Evolutionary conservation across 257 asterid genomes (phyloP).

Genomic region (Nicotiana knightiana): DNA sequence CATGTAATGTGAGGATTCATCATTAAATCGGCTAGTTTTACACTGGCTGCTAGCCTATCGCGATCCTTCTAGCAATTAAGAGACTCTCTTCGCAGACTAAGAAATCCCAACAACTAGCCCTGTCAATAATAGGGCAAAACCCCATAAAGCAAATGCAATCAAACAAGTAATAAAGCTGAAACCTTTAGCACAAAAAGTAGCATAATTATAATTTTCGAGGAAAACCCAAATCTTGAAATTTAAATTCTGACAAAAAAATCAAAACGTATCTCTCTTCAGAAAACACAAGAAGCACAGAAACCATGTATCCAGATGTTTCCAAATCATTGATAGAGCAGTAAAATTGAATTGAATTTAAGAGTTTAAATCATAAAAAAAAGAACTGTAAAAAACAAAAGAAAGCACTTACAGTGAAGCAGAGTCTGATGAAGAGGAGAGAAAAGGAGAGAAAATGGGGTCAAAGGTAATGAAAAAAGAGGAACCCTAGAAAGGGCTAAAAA

Average conservation of each 20-base stretch:
- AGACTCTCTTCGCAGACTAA: not conserved
- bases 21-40: too few relatives aligned
- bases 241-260: not conserved
- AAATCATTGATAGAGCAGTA: not conserved
- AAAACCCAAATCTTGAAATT: conserved; percentile 2
- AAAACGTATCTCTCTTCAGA: not conserved
- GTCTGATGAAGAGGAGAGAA: not conserved
- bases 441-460: not conserved
- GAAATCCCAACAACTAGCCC: not conserved
- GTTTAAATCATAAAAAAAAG: not conserved
- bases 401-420: conserved; percentile 16
- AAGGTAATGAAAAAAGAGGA: conserved; percentile 11
- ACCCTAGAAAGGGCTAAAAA: conserved; percentile 22
- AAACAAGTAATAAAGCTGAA: not conserved
- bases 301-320: not conserved
- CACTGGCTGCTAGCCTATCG: too few relatives aligned
- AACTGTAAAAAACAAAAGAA: not conserved
- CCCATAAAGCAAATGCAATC: not conserved
- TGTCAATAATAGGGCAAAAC: not conserved
- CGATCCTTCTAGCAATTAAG: not conserved
- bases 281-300: not conserved
- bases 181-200: not conserved
- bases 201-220: not conserved
- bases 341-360: not conserved
- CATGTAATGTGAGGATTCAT: not conserved